Percentiles rank a stretch among this genome's conserved stretches.
phyloP scores from a whole-genome alignment of 306 rosid species.

The Cicer yamashitae region DNA sequence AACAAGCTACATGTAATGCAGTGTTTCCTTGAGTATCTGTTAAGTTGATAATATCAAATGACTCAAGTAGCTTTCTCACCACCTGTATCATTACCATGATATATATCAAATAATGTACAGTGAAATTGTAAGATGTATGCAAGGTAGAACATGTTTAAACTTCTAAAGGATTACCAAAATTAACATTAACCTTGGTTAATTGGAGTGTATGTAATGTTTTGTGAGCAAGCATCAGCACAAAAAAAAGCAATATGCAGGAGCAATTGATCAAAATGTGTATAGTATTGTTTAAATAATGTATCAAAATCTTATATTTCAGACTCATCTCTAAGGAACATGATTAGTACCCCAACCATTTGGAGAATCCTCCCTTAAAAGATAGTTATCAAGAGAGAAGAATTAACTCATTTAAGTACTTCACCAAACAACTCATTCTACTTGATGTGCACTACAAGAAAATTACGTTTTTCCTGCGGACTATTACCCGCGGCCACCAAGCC shows the following conservation, averaged over 20 bases:
- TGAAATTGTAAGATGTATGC: conserved; percentile 29
- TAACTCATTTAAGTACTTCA: background rate
- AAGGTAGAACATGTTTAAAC: conserved; percentile 16
- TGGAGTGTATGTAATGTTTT: background rate
- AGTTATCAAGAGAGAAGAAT: no score
- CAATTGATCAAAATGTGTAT: conserved; percentile 17
- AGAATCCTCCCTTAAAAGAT: no score
- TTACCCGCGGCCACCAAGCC: no score
- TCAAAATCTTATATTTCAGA: conserved; percentile 8
- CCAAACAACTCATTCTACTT: background rate
- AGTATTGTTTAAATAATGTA: background rate
- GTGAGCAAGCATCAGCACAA: background rate
- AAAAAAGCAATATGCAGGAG: background rate
- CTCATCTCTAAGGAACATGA: conserved; percentile 12
- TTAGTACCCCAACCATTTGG: background rate
- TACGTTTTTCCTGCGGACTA: no score
- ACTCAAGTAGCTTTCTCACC: conserved; percentile 68
- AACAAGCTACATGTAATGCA: conserved; percentile 78
- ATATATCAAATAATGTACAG: conserved; percentile 6
- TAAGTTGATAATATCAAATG: conserved; percentile 62
- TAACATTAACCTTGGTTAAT: background rate
- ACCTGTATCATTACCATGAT: conserved; percentile 57
- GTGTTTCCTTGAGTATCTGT: conserved; percentile 82
- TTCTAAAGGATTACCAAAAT: conserved; percentile 9
- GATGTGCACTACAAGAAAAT: background rate